Conservation (phyloP, 306 rosid genomes). For the Adenanthera pavonina region DNA sequence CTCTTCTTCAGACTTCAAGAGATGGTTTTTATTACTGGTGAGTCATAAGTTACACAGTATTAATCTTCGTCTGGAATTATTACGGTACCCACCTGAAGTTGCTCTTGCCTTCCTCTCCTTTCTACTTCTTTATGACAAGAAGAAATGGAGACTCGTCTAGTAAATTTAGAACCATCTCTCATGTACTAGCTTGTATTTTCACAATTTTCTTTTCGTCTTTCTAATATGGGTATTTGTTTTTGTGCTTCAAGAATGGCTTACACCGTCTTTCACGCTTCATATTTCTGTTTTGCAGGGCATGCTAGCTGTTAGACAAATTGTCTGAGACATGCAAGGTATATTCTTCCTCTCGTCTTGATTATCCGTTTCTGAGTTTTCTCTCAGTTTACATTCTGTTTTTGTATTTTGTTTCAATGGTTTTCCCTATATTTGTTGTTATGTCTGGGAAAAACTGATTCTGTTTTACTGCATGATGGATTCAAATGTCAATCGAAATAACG, state of each 20-base stretch:
- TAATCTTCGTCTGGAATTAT: not conserved
- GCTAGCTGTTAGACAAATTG: slow-evolving; percentile 32
- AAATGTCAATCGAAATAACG: slow-evolving; percentile 41
- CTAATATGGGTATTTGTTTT: not conserved
- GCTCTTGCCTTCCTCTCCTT: not conserved
- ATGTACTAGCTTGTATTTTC: slow-evolving; percentile 19
- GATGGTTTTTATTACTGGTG: not conserved
- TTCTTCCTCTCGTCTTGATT: slow-evolving; percentile 17
- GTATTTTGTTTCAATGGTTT: not conserved
- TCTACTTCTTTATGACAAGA: not conserved
- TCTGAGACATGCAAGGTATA: slow-evolving; percentile 41
- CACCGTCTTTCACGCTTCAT: slow-evolving; percentile 2
- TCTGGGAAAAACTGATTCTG: slow-evolving; percentile 34
- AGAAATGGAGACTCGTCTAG: slow-evolving; percentile 6
- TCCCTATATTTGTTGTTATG: not conserved
- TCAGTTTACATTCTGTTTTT: not conserved
- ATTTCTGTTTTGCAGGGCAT: slow-evolving; percentile 36
- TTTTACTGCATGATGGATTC: slow-evolving; percentile 21
- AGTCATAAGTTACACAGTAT: not conserved
- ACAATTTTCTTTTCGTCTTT: not conserved
- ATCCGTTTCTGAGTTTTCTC: slow-evolving; percentile 11
- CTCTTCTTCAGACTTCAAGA: not conserved
- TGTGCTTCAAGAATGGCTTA: not conserved
- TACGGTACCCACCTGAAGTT: not conserved
- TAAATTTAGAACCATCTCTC: slow-evolving; percentile 27